These are phyloP conservation scores for Penicillium sp. DNA, from an alignment of 2,329 filamentous ascomycete genomes.

Conservation along the genomic window DNA sequence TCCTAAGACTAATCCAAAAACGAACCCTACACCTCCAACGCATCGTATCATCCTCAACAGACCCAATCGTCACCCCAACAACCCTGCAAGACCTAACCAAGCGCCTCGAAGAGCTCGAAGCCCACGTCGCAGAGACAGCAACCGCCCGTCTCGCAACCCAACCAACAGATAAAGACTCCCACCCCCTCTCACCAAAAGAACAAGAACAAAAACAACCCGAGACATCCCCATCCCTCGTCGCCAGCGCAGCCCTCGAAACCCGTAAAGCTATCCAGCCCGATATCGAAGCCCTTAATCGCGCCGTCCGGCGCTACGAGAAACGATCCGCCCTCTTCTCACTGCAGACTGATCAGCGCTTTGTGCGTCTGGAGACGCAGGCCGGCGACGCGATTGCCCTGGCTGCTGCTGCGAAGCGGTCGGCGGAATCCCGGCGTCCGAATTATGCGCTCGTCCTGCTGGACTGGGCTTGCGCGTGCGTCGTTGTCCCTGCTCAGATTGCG, in stretches of 20 bases:
- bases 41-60: constrained; percentile 50
- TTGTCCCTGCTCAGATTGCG: constrained; percentile 37
- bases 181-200: constrained; percentile 10
- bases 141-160: constrained; percentile 19
- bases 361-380: constrained; percentile 67
- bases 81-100: constrained; percentile 57
- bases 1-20: constrained; percentile 74
- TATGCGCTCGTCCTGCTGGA: constrained; percentile 35
- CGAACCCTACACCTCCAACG: constrained; percentile 80
- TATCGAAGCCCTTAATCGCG: constrained; percentile 81
- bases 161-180: not conserved
- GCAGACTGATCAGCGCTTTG: constrained; percentile 73
- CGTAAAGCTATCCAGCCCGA: constrained; percentile 71
- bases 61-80: constrained; percentile 21
- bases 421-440: constrained; percentile 18
- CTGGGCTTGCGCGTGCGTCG: constrained; percentile 35
- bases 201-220: constrained; percentile 23
- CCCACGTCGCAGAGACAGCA: constrained; percentile 47
- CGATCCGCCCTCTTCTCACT: constrained; percentile 71
- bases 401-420: constrained; percentile 58
- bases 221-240: constrained; percentile 38
- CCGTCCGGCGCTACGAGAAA: constrained; percentile 88
- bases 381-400: constrained; percentile 79
- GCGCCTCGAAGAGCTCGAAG: constrained; percentile 69
- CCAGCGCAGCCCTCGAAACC: constrained; percentile 52